Evolutionary conservation across 129 eudicot genomes (phyloP).

Genomic region (Centella asiatica): DNA sequence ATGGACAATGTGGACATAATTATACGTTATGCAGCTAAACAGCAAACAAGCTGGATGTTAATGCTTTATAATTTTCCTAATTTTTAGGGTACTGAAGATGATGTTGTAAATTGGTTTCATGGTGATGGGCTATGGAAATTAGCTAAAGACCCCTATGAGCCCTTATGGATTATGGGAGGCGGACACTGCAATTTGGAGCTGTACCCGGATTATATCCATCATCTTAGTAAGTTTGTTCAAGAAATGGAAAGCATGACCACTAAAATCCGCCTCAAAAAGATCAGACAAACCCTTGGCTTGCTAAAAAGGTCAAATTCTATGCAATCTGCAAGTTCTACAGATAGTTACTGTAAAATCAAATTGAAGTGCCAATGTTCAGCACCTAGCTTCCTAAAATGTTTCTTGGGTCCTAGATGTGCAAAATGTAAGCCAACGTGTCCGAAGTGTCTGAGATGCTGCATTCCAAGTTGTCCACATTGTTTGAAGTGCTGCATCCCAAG

Average conservation of each 20-base stretch:
- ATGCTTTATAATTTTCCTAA: not conserved
- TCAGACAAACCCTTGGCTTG: slow-evolving; percentile 35
- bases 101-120: slow-evolving; percentile 81
- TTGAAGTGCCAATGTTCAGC: slow-evolving; percentile 5
- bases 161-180: slow-evolving; percentile 97
- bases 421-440: slow-evolving; percentile 1
- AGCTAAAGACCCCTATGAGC: slow-evolving; percentile 87
- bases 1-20: no score
- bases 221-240: slow-evolving; percentile 60
- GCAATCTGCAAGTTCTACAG: slow-evolving; percentile 11
- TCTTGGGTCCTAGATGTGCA: not conserved
- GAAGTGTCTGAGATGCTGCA: no score
- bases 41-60: not conserved
- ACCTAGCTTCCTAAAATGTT: slow-evolving; percentile 25
- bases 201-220: slow-evolving; percentile 89
- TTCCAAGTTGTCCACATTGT: no score
- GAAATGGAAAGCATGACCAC: slow-evolving; percentile 92
- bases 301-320: slow-evolving; percentile 24
- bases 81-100: slow-evolving; percentile 93
- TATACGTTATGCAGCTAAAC: not conserved
- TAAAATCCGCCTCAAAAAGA: slow-evolving; percentile 51
- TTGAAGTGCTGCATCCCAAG: not conserved
- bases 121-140: slow-evolving; percentile 83
- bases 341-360: slow-evolving; percentile 39
- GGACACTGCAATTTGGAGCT: slow-evolving; percentile 96